Percentiles rank a stretch among this genome's conserved stretches.
Evolutionary conservation across 2,329 filamentous ascomycete genomes (phyloP).

Genomic region (Fusarium buharicum): DNA sequence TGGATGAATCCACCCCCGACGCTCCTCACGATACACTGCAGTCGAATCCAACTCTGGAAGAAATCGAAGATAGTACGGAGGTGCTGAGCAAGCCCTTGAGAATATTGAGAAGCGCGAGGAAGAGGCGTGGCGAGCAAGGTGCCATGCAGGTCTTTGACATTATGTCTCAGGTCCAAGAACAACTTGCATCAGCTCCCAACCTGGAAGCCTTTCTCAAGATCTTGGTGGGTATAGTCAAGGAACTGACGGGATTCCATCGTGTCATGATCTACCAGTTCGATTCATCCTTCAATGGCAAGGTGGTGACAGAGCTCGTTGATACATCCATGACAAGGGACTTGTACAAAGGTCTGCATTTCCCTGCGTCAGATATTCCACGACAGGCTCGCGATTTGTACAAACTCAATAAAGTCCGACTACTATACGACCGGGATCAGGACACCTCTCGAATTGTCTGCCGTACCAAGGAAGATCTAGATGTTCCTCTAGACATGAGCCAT

Average conservation of each 20-base stretch:
- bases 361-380: conserved; percentile 85
- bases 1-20: conserved; percentile 68
- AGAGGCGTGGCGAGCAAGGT: conserved; percentile 79
- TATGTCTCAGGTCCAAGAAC: conserved; percentile 91
- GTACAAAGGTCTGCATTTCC: conserved; percentile 89
- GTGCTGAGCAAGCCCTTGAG: conserved; percentile 81
- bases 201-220: conserved; percentile 82
- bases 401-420: conserved; percentile 85
- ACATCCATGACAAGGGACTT: conserved; percentile 81
- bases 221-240: conserved; percentile 85
- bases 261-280: conserved; percentile 97
- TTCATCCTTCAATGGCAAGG: conserved; percentile 80
- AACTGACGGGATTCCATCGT: conserved; percentile 89
- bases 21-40: conserved; percentile 78
- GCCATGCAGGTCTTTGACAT: conserved; percentile 93
- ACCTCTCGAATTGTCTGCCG: conserved; percentile 86
- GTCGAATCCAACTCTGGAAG: conserved; percentile 77
- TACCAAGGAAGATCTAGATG: conserved; percentile 75
- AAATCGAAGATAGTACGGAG: conserved; percentile 79
- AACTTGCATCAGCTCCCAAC: conserved; percentile 76
- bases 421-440: conserved; percentile 85
- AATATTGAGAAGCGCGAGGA: conserved; percentile 78
- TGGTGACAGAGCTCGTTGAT: conserved; percentile 88
- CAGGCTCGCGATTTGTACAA: conserved; percentile 91
- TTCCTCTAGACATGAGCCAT: conserved; percentile 83